These are phyloP conservation scores for Backusella australiensis DNA, from an alignment of 192 early-diverging fungal genomes.

Conservation along the genomic window DNA sequence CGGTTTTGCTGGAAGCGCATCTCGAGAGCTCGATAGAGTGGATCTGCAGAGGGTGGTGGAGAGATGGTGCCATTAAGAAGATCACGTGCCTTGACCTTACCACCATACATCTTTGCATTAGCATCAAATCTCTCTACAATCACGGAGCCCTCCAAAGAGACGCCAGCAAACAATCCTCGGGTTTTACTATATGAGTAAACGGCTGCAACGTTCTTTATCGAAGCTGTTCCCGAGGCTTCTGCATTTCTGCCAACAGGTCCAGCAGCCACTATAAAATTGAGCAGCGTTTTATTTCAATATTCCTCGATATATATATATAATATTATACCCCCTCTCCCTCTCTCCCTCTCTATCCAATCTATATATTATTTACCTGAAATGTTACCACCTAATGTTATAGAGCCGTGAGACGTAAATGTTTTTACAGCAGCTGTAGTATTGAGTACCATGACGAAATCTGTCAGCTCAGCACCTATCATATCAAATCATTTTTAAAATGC, in stretches of 20 bases:
- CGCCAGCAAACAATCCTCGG: constrained; percentile 89
- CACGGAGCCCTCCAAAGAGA: constrained; percentile 71
- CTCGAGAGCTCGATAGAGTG: constrained; percentile 71
- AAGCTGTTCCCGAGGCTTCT: constrained; percentile 77
- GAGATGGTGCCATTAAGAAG: constrained; percentile 71
- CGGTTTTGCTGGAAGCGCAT: constrained; percentile 3
- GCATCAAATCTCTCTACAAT: constrained; percentile 86
- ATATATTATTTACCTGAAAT: constrained; percentile 45
- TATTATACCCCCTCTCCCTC: background rate
- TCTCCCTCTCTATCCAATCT: background rate
- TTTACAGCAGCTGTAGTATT: constrained; percentile 85
- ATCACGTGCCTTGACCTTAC: constrained; percentile 73
- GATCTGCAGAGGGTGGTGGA: constrained; percentile 75
- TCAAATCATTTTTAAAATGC: background rate
- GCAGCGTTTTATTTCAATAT: background rate
- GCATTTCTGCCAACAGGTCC: constrained; percentile 84
- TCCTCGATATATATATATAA: background rate
- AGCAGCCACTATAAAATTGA: constrained; percentile 61
- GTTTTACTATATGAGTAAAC: constrained; percentile 91
- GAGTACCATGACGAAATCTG: constrained; percentile 89
- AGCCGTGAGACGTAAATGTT: constrained; percentile 82
- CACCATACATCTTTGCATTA: constrained; percentile 94
- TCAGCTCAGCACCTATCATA: constrained; percentile 72
- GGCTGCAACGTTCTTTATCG: constrained; percentile 69
- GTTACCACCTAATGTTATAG: constrained; percentile 87